Base-by-base conservation (phyloP, 148 eudicot species). In the Oxyria digyna region DNA sequence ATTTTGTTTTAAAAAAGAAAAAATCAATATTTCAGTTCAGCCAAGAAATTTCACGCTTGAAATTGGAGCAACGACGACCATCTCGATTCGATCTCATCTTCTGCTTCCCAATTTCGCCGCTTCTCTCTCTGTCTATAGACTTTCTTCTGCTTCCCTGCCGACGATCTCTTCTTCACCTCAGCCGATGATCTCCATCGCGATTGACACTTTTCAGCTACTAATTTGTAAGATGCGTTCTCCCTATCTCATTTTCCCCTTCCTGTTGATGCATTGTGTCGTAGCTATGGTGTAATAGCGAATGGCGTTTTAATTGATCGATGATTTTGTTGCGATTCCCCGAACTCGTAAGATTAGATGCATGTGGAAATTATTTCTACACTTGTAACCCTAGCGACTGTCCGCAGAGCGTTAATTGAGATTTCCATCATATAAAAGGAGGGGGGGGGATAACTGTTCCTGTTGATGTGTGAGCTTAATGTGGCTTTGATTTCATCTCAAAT, bases 51-150 rank as follows among this genome's bases (percentile, higher is more conserved):
- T n/a, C n/a, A n/a, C n/a, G n/a, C n/a, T n/a, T n/a, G n/a, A n/a
- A n/a, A n/a, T n/a, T n/a, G n/a, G n/a, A 76, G 78, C 78, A 76
- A 83, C 76, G 80, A 85, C 0, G 83, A 91, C 68, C 96, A 89
- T 1, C 79, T 91, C 40, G 69, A n/a, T n/a, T n/a, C n/a, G n/a
- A 81, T 74, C 97, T 91, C 76, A 78, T 91, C 75, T 89, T 84
- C 74, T 85, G 89, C 71, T 81, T 85, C 75, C 97, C 97, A 89
- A 45, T 40, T 91, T 37, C 83, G 84, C 38, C 92, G 96, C 29
- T 62, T 91, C 71, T 79, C 91, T 72, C 85, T 83, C 71, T 83
- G 84, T 67, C 59, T 89, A 26, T 82, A 80, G 65, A 75, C 89
- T 41, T 78, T 84, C 79, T 87, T 87, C 71, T 84, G 95, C 70